Base-by-base conservation (phyloP, 2,329 filamentous ascomycete species). In the Dryadomyces quercus-mongolicae region DNA sequence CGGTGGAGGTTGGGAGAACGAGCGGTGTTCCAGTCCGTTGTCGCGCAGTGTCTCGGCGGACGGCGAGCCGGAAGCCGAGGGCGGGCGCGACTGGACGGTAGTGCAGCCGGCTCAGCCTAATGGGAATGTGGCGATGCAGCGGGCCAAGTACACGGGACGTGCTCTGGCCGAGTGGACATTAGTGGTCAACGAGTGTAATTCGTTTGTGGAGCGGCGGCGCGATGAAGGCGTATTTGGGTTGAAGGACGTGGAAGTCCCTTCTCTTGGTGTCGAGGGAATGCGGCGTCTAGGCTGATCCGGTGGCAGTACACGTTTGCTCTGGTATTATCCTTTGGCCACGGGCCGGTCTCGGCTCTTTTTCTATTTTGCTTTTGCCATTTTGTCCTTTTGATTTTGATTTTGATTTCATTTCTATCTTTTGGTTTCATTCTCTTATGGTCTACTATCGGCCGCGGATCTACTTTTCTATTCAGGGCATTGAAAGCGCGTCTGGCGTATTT, bases 121-220 rank as follows among this genome's bases (percentile, higher is more conserved):
- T 1, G 75, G 76, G 5, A 40, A 43, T 15, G 59, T 70, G 1
- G 75, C 69, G 53, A 66, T 67, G 15, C 67, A 69, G 48, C 74
- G 74, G 25, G 71, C 75, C 9, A 78, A 79, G 50, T 86, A 92
- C 65, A 73, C 79, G 3, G 88, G 88, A 1, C 76, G 86, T 20
- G 84, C 88, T 0, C 73, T 93, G 47, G 86, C 86, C 0, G 88
- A 93, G 66, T 93, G 88, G 88, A 74, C 76, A 20, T 71, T 87
- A 18, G 78, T 92, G 20, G 81, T 90, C 16, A 78, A 80, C 54
- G 88, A 93, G 65, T 88, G 83, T 70, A 88, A 91, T 68, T 87
- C 82, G 63, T 93, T 92, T 67, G 81, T 89, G 36, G 86, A 92
- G 56, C 75, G 87, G 48, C 77, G 88, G 54, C 82, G 82, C 52